Percentiles rank a stretch among this genome's conserved stretches.
Conservation (phyloP, 2,329 filamentous ascomycete species). For the Penicillium sumatraense region DNA sequence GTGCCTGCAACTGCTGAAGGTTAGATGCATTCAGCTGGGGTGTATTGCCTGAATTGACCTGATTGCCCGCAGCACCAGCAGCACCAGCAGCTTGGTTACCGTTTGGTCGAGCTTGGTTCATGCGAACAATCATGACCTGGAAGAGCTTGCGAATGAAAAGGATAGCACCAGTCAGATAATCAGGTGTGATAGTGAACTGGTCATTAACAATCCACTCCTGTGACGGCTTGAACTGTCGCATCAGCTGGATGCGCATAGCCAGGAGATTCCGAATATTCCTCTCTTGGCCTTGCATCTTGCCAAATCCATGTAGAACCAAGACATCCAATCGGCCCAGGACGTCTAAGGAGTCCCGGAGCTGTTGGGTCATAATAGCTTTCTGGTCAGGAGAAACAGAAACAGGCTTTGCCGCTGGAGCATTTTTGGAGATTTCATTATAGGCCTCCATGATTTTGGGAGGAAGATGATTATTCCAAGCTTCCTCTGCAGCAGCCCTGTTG, state of each 20-base stretch:
- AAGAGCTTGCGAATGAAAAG: constrained; percentile 48
- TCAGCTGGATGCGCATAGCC: constrained; percentile 49
- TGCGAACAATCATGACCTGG: constrained; percentile 40
- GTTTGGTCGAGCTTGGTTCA: constrained; percentile 38
- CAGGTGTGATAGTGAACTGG: constrained; percentile 48
- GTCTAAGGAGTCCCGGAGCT: constrained; percentile 45
- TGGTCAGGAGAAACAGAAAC: constrained; percentile 44
- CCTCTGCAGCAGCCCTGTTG: constrained; percentile 40
- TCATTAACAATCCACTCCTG: constrained; percentile 49
- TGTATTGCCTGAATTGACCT: constrained; percentile 32
- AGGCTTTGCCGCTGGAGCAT: constrained; percentile 36
- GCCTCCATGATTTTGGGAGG: constrained; percentile 45
- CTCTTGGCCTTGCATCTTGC: constrained; percentile 46
- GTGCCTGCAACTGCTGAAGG: constrained; percentile 49
- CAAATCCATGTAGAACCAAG: constrained; percentile 43
- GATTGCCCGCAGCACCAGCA: constrained; percentile 15
- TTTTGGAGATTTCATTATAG: constrained; percentile 43
- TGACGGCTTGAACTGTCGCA: constrained; percentile 50
- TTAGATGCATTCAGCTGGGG: constrained; percentile 51
- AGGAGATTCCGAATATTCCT: constrained; percentile 42
- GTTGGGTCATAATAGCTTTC: constrained; percentile 44
- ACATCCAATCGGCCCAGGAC: constrained; percentile 50
- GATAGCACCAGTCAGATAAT: constrained; percentile 43
- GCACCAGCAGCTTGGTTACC: constrained; percentile 20
- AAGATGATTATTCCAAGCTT: constrained; percentile 42